Conservation (phyloP, 768 basidiomycete species). For the Amanita muscaria region DNA sequence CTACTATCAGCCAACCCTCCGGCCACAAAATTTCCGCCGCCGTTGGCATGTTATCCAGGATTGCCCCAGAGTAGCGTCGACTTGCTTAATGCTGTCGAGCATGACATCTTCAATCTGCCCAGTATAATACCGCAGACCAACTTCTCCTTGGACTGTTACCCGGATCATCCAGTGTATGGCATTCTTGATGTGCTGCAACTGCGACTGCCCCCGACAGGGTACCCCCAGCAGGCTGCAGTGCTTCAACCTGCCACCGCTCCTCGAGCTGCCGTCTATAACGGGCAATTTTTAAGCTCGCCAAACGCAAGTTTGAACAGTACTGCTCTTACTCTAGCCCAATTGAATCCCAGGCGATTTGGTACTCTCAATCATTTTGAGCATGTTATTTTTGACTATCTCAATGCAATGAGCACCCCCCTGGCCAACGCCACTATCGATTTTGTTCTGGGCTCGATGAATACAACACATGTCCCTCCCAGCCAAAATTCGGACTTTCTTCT, state of each 20-base stretch:
- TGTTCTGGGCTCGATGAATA: conserved; percentile 25
- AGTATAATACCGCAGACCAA: conserved; percentile 18
- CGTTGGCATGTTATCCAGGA: conserved; percentile 53
- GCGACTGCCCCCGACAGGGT: conserved; percentile 45
- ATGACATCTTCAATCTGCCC: conserved; percentile 41
- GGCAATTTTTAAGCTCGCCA: conserved; percentile 40
- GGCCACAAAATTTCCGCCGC: conserved; percentile 43
- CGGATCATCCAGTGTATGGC: conserved; percentile 54
- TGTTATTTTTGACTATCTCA: conserved; percentile 48
- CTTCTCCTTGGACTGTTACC: conserved; percentile 45
- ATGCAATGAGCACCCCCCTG: conserved; percentile 33
- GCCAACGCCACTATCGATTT: conserved; percentile 42
- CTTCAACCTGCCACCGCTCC: conserved; percentile 35
- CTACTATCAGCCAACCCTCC: conserved; percentile 32
- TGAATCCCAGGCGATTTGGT: conserved; percentile 47
- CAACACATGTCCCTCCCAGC: conserved; percentile 27
- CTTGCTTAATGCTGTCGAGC: conserved; percentile 40
- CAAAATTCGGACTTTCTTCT: conserved; percentile 34
- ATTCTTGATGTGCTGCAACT: conserved; percentile 48
- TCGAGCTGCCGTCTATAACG: conserved; percentile 44
- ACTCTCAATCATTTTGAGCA: conserved; percentile 46
- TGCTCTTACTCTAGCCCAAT: conserved; percentile 21
- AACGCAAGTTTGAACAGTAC: conserved; percentile 27
- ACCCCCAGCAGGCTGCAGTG: conserved; percentile 41
- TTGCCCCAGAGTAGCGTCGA: conserved; percentile 31